Evolutionary conservation across 2,329 filamentous ascomycete genomes (phyloP).

Genomic region (Penicillium olsonii): DNA sequence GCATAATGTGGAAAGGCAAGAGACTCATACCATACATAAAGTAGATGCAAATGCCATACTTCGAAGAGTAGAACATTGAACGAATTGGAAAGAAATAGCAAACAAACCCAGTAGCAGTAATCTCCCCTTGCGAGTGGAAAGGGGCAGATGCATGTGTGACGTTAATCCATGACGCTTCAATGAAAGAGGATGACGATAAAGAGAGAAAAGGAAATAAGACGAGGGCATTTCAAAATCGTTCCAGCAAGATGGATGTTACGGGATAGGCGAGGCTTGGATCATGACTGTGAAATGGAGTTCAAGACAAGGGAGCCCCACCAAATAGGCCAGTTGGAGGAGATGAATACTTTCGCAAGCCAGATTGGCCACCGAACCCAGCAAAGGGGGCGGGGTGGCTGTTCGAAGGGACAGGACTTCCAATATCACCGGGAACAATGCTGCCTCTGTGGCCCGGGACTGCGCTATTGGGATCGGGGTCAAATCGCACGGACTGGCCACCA

Average conservation of each 20-base stretch:
- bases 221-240: constrained; percentile 21
- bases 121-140: constrained; percentile 11
- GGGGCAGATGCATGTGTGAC: constrained; percentile 21
- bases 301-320: constrained; percentile 24
- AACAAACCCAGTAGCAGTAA: constrained; percentile 19
- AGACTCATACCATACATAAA: constrained; percentile 30
- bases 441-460: constrained; percentile 45
- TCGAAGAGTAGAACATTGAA: constrained; percentile 22
- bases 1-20: constrained; percentile 32
- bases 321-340: constrained; percentile 41
- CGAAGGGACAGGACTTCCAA: constrained; percentile 63
- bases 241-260: constrained; percentile 11
- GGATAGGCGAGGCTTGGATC: constrained; percentile 3
- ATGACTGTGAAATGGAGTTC: constrained; percentile 1
- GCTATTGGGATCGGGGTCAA: constrained; percentile 55
- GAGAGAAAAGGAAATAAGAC: constrained; percentile 16
- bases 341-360: constrained; percentile 40
- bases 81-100: constrained; percentile 18
- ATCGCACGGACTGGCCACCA: constrained; percentile 45
- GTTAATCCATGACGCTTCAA: constrained; percentile 30
- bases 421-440: constrained; percentile 62
- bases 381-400: constrained; percentile 45
- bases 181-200: constrained; percentile 11
- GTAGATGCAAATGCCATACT: constrained; percentile 25
- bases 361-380: constrained; percentile 35